These are phyloP conservation scores for Acanthamoeba healyi DNA, from an alignment of 208 protist genomes.

Conservation along the genomic window DNA sequence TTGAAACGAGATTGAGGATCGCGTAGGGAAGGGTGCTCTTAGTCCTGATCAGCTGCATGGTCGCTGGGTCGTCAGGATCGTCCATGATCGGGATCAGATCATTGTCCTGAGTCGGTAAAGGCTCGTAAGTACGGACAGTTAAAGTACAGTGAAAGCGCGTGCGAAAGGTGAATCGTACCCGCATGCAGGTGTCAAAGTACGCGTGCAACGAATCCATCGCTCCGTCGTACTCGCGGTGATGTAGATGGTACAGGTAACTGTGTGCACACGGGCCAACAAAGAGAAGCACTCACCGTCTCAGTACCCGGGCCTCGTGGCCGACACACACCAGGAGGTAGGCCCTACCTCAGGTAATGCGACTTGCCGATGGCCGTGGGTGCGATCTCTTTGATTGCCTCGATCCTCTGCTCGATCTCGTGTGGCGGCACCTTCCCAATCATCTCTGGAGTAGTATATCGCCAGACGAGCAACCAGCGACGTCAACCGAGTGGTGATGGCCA, in stretches of 20 bases:
- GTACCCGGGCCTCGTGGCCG: too few relatives aligned
- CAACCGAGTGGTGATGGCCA: not conserved
- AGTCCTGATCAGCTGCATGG: not conserved
- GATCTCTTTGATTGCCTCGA: slow-evolving; percentile 17
- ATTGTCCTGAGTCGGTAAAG: slow-evolving; percentile 20
- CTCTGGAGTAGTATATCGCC: not conserved
- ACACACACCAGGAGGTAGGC: not conserved
- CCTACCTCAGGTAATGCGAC: slow-evolving; percentile 23
- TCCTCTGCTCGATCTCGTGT: slow-evolving; percentile 21
- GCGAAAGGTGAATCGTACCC: not conserved
- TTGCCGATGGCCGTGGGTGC: slow-evolving; percentile 44
- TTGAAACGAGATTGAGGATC: slow-evolving; percentile 39
- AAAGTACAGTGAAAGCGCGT: too few relatives aligned
- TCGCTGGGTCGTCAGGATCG: slow-evolving; percentile 33
- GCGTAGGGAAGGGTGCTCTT: slow-evolving; percentile 71
- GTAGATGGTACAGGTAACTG: slow-evolving; percentile 57
- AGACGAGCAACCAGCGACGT: not conserved
- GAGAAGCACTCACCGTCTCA: too few relatives aligned
- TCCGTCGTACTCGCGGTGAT: slow-evolving; percentile 53
- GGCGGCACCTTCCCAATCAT: slow-evolving; percentile 49
- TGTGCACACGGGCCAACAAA: not conserved
- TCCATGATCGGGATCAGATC: not conserved
- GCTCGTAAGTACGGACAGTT: too few relatives aligned
- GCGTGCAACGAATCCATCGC: slow-evolving; percentile 47
- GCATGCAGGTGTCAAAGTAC: slow-evolving; percentile 59